Percentiles rank a stretch among this genome's conserved stretches.
phyloP scores from a whole-genome alignment of 2,329 filamentous ascomycete species.

The Aspergillus candidus region DNA sequence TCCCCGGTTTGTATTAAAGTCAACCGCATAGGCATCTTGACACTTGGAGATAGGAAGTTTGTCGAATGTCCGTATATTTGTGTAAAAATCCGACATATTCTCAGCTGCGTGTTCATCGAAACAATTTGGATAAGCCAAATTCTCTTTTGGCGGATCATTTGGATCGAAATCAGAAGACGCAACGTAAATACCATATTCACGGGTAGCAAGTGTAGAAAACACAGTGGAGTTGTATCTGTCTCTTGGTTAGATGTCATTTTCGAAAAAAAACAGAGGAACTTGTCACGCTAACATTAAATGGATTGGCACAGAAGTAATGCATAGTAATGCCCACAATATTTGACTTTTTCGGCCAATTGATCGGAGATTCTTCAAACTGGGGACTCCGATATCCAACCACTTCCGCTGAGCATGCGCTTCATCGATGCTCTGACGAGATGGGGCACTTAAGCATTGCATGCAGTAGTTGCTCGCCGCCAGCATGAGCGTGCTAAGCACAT shows the following conservation, averaged over 20 bases:
- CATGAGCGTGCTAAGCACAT: slow-evolving; percentile 5
- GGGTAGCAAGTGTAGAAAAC: not conserved
- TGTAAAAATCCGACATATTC: no score
- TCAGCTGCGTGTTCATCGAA: no score
- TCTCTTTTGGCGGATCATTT: no score
- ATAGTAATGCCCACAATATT: not conserved
- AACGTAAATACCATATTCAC: not conserved
- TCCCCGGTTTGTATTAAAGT: no score
- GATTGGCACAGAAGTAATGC: slow-evolving; percentile 1
- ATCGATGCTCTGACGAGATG: slow-evolving; percentile 4
- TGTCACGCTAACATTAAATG: slow-evolving; percentile 3
- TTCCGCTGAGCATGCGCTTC: not conserved
- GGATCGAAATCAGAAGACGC: not conserved
- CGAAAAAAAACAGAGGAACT: not conserved
- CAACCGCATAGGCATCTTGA: no score
- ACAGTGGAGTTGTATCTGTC: slow-evolving; percentile 5
- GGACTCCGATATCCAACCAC: slow-evolving; percentile 8
- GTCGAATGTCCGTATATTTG: no score
- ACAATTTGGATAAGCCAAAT: no score
- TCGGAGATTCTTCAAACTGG: not conserved
- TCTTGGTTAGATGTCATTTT: no score
- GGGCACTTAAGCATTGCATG: slow-evolving; percentile 8
- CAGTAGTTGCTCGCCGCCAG: slow-evolving; percentile 5
- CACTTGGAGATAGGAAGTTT: no score
- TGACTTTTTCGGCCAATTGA: not conserved